phyloP scores from a whole-genome alignment of 148 eudicot species.

The Chenopodium berlandieri region DNA sequence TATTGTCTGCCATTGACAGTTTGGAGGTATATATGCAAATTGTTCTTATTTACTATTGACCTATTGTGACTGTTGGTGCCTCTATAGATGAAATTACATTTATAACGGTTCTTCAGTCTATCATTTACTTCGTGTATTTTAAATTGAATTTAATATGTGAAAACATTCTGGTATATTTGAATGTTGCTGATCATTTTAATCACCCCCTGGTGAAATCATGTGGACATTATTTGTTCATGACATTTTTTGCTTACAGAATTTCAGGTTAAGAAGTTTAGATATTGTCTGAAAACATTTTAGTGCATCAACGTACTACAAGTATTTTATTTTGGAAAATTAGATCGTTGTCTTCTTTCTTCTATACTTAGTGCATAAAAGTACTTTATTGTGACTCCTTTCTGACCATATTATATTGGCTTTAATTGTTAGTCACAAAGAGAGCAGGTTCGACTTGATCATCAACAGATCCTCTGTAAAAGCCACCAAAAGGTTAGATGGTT shows the following conservation, averaged over 20 bases:
- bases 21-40: conserved; percentile 51
- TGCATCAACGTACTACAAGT: neutral
- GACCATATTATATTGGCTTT: conserved; percentile 16
- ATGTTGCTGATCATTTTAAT: neutral
- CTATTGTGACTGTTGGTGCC: neutral
- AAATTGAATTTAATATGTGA: neutral
- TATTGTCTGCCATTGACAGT: conserved; percentile 40
- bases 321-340: neutral
- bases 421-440: conserved; percentile 60
- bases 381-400: neutral
- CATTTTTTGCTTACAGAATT: neutral
- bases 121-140: too few species aligned
- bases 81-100: neutral
- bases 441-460: conserved; percentile 66
- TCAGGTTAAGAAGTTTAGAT: neutral
- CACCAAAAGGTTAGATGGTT: conserved; percentile 65
- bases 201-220: neutral
- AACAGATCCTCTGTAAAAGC: conserved; percentile 61
- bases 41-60: neutral
- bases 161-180: neutral
- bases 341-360: neutral
- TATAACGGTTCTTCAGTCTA: too few species aligned
- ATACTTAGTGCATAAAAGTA: neutral
- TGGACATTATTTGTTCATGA: too few species aligned
- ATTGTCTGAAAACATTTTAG: neutral